Evolutionary conservation across 164 flowering plant genomes (phyloP), one percentile per base, ranked within the genome.

Genomic region (Kalanchoe fedtschenkoi): DNA sequence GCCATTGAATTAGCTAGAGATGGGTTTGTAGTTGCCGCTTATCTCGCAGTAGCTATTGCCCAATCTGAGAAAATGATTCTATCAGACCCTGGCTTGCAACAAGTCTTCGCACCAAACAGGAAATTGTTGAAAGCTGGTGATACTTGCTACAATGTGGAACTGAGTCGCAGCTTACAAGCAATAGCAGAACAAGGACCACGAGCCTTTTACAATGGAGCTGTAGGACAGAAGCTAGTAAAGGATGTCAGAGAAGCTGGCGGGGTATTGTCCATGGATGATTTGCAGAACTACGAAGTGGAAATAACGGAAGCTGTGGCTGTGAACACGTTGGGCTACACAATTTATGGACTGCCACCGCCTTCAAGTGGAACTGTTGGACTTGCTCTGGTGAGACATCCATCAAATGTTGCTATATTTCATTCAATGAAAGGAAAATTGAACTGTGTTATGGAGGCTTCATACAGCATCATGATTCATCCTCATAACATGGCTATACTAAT

Each of bases 271-370:
- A 80, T 91, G 93, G 89, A 91, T 66, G 99, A 95, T 71, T 65
- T 95, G 66, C 79, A 72, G 72, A 85, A 69, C 53, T 95, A 95
- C 70, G 75, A 67, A 61, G 97, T 87, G 17, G 66, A 75, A 8
- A 81, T 83, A 17, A 74, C 32, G 15, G 81, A 87, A 60, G 91
- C 96, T 22, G 62, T 89, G 73, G 63, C 75, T 41, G 83, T 75
- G 4, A 70, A 86, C 66, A 80, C 51, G 2, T 72, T 89, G 91
- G 96, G 96, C 1, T 85, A 79, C 75, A 81, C 80, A 11, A 68
- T 91, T 2, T 64, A 80, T 14, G 99, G 99, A 70, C 88, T 95
- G 99, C 95, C 93, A 0, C 97, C 91, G 62, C 99, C 99, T 69
- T 95, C 99, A 14, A 91, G 96, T 76, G 99, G 99, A 59, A 88